Evolutionary conservation across 2,329 filamentous ascomycete genomes (phyloP).

Genomic region (Botrytis porri): DNA sequence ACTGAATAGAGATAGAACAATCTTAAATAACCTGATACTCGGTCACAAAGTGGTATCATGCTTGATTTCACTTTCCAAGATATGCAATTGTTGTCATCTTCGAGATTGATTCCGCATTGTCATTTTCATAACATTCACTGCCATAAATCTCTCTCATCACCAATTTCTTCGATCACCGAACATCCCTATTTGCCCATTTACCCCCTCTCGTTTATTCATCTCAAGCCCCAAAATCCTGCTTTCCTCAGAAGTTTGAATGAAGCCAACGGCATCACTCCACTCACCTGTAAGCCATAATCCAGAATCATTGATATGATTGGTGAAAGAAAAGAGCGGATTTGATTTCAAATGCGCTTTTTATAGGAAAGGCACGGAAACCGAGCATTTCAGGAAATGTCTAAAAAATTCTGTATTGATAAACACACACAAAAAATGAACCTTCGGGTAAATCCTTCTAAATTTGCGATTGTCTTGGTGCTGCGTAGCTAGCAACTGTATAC

Average conservation of each 20-base stretch:
- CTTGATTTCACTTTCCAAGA: background rate
- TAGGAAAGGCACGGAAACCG: background rate
- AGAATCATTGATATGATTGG: background rate
- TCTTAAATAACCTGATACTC: rapidly evolving
- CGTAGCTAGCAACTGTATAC: background rate
- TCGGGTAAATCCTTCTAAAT: background rate
- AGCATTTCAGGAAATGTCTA: background rate
- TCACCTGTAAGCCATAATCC: background rate
- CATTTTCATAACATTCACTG: background rate
- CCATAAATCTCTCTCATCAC: background rate
- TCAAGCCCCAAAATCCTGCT: background rate
- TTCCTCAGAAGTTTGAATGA: rapidly evolving
- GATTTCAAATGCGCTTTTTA: background rate
- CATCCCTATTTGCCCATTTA: background rate
- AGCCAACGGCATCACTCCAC: background rate
- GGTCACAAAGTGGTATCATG: background rate
- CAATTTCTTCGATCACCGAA: background rate
- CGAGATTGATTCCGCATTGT: background rate
- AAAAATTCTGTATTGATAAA: too few relatives aligned
- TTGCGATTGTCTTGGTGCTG: background rate
- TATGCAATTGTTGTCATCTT: background rate
- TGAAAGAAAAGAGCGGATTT: background rate
- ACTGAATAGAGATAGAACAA: background rate
- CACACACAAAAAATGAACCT: too few relatives aligned
- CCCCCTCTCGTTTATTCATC: background rate